These are phyloP conservation scores for Colletotrichum gigasporum DNA, from an alignment of 2,329 filamentous ascomycete genomes.

Conservation along the genomic window DNA sequence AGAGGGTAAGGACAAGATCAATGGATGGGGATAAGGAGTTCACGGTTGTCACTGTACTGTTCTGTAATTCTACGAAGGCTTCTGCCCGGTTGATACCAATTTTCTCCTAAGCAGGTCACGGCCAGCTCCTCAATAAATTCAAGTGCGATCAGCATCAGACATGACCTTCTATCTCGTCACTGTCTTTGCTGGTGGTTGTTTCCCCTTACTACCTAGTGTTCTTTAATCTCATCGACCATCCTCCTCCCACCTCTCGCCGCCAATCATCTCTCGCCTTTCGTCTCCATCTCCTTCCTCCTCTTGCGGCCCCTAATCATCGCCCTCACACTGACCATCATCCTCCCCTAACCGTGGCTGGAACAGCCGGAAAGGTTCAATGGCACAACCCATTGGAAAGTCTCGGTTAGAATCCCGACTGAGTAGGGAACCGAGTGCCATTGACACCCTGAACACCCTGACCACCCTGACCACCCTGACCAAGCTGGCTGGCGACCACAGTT, in stretches of 20 bases:
- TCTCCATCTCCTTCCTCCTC: no score
- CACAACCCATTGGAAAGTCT: neutral
- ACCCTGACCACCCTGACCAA: constrained; percentile 69
- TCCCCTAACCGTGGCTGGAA: no score
- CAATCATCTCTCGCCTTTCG: no score
- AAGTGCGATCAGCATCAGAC: neutral
- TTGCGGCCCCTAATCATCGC: no score
- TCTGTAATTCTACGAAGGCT: constrained; percentile 21
- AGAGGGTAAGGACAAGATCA: neutral
- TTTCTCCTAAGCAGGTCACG: constrained; percentile 2
- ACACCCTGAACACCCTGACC: constrained; percentile 57
- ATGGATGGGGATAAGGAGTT: constrained; percentile 14
- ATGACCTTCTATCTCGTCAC: no score
- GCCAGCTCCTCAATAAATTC: neutral
- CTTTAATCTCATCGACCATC: no score
- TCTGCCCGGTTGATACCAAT: constrained; percentile 28
- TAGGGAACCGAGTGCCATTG: constrained; percentile 53
- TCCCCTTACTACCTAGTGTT: no score
- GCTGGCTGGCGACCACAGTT: constrained; percentile 73
- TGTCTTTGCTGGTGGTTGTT: neutral
- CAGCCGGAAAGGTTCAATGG: no score
- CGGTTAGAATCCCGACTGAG: constrained; percentile 17
- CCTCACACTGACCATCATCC: no score
- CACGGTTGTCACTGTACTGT: constrained; percentile 1
- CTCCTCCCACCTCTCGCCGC: no score